Conservation (phyloP, 495 filamentous ascomycete genomes). For the Xylaria curta region DNA sequence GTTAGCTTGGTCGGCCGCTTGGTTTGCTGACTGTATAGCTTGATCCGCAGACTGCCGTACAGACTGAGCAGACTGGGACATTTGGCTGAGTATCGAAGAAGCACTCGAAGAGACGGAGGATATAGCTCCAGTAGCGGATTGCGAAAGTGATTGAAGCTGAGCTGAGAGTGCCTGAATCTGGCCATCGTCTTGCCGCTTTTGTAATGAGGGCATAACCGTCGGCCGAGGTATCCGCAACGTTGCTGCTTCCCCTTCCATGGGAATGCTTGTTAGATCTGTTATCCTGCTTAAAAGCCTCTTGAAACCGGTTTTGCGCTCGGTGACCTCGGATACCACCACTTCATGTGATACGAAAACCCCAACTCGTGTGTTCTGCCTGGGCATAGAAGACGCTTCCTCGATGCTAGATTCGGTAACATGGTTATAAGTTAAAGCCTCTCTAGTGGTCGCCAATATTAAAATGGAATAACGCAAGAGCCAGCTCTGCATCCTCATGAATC, state of each 20-base stretch:
- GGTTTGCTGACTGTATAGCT: constrained; percentile 37
- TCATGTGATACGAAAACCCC: background rate
- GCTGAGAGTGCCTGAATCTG: constrained; percentile 49
- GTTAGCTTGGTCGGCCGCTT: constrained; percentile 46
- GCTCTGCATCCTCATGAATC: constrained; percentile 39
- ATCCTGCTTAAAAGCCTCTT: constrained; percentile 27
- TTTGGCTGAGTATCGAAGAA: constrained; percentile 37
- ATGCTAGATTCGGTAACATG: constrained; percentile 25
- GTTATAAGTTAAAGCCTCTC: constrained; percentile 33
- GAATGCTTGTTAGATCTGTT: constrained; percentile 26
- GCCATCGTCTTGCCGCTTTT: constrained; percentile 47
- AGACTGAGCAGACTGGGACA: constrained; percentile 40
- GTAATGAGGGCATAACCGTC: constrained; percentile 29
- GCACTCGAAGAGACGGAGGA: constrained; percentile 42
- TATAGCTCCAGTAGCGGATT: constrained; percentile 45
- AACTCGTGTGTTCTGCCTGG: background rate
- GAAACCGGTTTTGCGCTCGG: constrained; percentile 15
- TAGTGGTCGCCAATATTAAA: constrained; percentile 40
- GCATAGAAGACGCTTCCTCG: background rate
- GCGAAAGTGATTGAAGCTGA: constrained; percentile 44
- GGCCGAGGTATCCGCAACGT: constrained; percentile 31
- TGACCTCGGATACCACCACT: constrained; percentile 1
- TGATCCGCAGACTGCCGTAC: constrained; percentile 39
- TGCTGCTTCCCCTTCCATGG: constrained; percentile 30
- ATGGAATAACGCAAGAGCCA: constrained; percentile 37